Evolutionary conservation across 139 green algal genomes (phyloP), one percentile per base, ranked within the genome.

Genomic region (Coelastrella sp.): DNA sequence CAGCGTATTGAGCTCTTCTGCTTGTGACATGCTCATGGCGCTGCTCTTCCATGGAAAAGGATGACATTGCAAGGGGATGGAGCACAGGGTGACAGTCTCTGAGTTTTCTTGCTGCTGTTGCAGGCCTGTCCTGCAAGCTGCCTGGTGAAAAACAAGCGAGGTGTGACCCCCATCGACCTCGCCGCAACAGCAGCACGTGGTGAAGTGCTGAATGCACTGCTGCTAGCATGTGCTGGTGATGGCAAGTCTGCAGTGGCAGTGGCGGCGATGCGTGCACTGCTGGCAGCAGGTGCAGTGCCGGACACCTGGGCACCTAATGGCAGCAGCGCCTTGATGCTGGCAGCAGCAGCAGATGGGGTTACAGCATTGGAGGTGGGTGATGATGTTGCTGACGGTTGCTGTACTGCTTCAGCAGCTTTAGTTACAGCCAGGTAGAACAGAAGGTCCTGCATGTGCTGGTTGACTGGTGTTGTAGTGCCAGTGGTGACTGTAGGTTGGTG

Each of bases 261-360:
- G 20, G 83, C 70, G 6, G 91, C 94, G 15, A 97, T 97, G 92
- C 79, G 85, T 6, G 56, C 61, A 66, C 92, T 97, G 93, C 90
- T 97, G 81, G 20, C 75, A 9, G 90, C 90, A 14, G 96, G 96
- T 22, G 96, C 96, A 0, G 96, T 97, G 8, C 93, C 94, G 6
- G 96, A 97, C 88, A 97, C 96, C 8, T 97, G 96, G 94, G 94
- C 95, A 14, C 95, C 95, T 19, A 97, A 96, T 76, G 95, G 95
- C 80, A 95, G 86, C 87, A 93, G 81, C n/a, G 93, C 95, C 7
- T 91, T 98, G 8, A 97, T 98, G 95, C 91, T 97, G 91, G 96
- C 96, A n/a, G 96, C 96, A 7, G 85, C 90, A 9, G 94, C 91
- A 17, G 91, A 97, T 84, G 90, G 90, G 60, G 81, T 78, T 0